Percentiles rank a stretch among this genome's conserved stretches.
Conservation (phyloP, 345 rosid genomes). For the Murraya koenigii region DNA sequence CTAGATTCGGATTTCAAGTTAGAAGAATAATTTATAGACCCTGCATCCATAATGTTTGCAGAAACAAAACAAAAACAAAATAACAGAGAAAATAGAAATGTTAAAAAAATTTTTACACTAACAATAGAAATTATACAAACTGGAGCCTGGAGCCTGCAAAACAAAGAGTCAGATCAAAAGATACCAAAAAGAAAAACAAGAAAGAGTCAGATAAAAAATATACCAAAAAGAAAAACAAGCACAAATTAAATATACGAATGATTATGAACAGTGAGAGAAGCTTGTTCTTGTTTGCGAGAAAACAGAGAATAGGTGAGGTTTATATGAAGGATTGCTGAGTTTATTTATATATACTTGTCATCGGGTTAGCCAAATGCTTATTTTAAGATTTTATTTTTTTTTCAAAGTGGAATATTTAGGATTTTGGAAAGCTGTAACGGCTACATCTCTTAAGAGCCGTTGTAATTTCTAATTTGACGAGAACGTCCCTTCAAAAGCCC, state of each 20-base stretch:
- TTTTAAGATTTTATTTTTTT: neutral
- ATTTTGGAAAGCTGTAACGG: slow-evolving; percentile 12
- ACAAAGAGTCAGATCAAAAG: slow-evolving; percentile 3
- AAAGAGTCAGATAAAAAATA: slow-evolving; percentile 8
- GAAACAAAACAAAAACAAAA: neutral
- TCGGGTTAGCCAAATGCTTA: neutral
- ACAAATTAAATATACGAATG: neutral
- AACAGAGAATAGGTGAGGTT: neutral
- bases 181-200: neutral
- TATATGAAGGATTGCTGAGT: neutral
- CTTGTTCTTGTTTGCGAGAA: neutral
- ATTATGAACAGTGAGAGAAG: neutral
- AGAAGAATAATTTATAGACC: slow-evolving; percentile 21
- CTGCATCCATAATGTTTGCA: slow-evolving; percentile 26
- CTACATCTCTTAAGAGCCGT: slow-evolving; percentile 18
- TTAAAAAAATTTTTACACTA: neutral
- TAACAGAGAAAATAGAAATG: neutral
- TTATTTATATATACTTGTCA: neutral
- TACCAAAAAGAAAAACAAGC: neutral
- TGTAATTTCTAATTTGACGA: slow-evolving; percentile 14
- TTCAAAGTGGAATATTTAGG: too few species aligned
- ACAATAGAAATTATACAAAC: neutral
- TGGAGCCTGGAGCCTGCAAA: neutral
- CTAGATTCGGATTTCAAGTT: slow-evolving; percentile 33
- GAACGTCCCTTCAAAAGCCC: neutral